These are phyloP conservation scores for Bipolaris oryzae DNA, from an alignment of 2,329 filamentous ascomycete species.

Conservation along the genomic window DNA sequence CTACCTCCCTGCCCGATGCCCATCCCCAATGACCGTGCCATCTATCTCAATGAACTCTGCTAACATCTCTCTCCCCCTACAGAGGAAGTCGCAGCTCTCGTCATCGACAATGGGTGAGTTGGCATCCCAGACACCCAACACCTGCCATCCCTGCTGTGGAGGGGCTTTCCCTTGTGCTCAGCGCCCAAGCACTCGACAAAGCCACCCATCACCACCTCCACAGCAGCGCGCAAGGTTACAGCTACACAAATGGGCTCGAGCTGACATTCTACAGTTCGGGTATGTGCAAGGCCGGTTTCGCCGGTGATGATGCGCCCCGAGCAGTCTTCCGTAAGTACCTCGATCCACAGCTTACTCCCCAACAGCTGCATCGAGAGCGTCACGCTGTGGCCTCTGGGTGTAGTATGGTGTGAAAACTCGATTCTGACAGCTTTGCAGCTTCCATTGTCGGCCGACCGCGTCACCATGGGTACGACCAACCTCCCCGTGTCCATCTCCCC, in stretches of 20 bases:
- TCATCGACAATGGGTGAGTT: slow-evolving; percentile 99
- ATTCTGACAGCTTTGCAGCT: slow-evolving; percentile 62
- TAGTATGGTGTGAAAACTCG: slow-evolving; percentile 19
- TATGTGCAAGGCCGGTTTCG: slow-evolving; percentile 99
- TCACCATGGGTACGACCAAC: slow-evolving; percentile 90
- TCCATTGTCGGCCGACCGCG: slow-evolving; percentile 99
- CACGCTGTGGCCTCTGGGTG: slow-evolving; percentile 5
- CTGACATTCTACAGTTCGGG: slow-evolving; percentile 76
- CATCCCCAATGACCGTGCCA: slow-evolving; percentile 26
- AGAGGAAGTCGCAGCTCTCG: slow-evolving; percentile 99
- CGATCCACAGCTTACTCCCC: slow-evolving; percentile 13
- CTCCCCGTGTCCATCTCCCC: slow-evolving; percentile 17
- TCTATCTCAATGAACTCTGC: slow-evolving; percentile 43
- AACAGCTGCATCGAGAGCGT: slow-evolving; percentile 19
- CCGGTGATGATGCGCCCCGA: slow-evolving; percentile 99
- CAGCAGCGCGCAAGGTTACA: slow-evolving; percentile 30
- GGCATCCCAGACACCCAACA: slow-evolving; percentile 40
- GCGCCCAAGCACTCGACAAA: slow-evolving; percentile 29
- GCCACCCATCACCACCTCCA: slow-evolving; percentile 26
- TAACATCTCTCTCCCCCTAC: slow-evolving; percentile 49
- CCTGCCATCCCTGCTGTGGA: slow-evolving; percentile 47
- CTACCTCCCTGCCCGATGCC: slow-evolving; percentile 20
- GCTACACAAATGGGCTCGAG: slow-evolving; percentile 33
- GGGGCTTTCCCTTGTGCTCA: slow-evolving; percentile 40
- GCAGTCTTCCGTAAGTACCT: slow-evolving; percentile 97